phyloP scores from a whole-genome alignment of 768 basidiomycete genomes.

The Trametes cubensis region DNA sequence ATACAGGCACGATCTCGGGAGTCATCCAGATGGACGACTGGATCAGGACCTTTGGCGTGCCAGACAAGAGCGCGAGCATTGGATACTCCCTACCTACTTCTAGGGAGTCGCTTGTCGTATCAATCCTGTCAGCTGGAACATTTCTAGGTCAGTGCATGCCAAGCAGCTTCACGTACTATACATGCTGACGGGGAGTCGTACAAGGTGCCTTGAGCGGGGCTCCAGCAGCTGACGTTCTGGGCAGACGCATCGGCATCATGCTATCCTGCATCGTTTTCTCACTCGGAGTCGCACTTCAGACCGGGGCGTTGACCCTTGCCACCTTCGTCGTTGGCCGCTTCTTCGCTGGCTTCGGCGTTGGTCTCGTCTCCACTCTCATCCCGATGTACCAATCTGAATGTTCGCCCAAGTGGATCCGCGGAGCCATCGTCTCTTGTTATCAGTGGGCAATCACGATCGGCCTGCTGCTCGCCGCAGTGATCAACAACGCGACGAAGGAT shows the following conservation, averaged over 20 bases:
- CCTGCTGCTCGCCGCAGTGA: conserved; percentile 66
- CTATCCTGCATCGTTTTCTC: conserved; percentile 50
- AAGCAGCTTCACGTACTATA: background rate
- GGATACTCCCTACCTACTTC: conserved; percentile 41
- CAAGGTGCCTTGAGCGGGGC: conserved; percentile 52
- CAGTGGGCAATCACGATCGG: conserved; percentile 73
- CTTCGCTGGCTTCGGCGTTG: conserved; percentile 78
- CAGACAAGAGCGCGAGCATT: conserved; percentile 17
- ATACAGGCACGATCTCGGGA: conserved; percentile 82
- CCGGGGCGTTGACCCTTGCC: conserved; percentile 37
- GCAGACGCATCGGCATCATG: conserved; percentile 51
- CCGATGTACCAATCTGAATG: conserved; percentile 60
- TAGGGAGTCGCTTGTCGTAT: conserved; percentile 52
- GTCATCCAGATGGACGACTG: conserved; percentile 65
- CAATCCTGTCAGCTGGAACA: conserved; percentile 81
- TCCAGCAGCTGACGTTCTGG: conserved; percentile 55
- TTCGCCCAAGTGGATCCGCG: conserved; percentile 60
- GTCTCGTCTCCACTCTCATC: conserved; percentile 69
- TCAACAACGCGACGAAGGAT: conserved; percentile 28
- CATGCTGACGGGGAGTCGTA: background rate
- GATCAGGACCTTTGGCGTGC: conserved; percentile 38
- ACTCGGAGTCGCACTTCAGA: conserved; percentile 42
- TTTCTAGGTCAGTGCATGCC: conserved; percentile 55
- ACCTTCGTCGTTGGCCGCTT: conserved; percentile 73
- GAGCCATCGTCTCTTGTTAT: conserved; percentile 34